Evolutionary conservation across 2,329 filamentous ascomycete species (phyloP).

Genomic region (Colletotrichum eremochloae): DNA sequence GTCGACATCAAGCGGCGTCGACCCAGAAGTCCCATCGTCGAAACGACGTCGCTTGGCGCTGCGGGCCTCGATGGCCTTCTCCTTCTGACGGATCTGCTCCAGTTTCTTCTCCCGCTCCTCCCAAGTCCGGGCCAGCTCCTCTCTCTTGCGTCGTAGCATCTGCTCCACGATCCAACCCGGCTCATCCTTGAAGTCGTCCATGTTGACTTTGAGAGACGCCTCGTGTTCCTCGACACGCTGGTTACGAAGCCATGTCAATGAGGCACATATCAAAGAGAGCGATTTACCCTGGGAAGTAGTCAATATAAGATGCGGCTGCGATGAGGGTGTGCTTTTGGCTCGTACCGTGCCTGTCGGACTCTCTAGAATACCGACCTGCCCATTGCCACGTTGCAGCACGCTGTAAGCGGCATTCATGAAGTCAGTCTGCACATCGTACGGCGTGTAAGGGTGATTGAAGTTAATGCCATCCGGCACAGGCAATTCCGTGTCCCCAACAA

Average conservation of each 20-base stretch:
- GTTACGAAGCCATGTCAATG: constrained; percentile 90
- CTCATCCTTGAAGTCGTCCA: constrained; percentile 70
- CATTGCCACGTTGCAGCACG: constrained; percentile 77
- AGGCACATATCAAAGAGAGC: constrained; percentile 88
- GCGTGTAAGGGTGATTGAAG: constrained; percentile 89
- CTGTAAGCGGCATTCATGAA: constrained; percentile 89
- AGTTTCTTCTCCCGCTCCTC: constrained; percentile 82
- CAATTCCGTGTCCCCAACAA: constrained; percentile 42
- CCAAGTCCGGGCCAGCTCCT: constrained; percentile 75
- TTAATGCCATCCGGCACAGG: constrained; percentile 56
- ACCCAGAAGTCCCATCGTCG: constrained; percentile 50
- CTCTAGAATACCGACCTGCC: constrained; percentile 89
- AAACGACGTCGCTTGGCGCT: constrained; percentile 61
- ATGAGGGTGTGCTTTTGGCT: constrained; percentile 27
- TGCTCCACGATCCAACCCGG: constrained; percentile 89
- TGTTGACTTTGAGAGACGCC: constrained; percentile 61
- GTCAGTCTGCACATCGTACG: constrained; percentile 87
- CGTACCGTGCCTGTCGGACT: constrained; percentile 86
- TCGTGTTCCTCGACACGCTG: constrained; percentile 76
- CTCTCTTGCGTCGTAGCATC: constrained; percentile 75
- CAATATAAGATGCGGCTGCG: neutral
- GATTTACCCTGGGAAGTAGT: constrained; percentile 78
- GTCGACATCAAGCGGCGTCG: constrained; percentile 49
- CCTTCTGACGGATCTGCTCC: constrained; percentile 73
- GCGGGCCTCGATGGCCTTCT: constrained; percentile 68